These are phyloP conservation scores for Monilinia laxa DNA, from an alignment of 2,329 filamentous ascomycete species.

Conservation along the genomic window DNA sequence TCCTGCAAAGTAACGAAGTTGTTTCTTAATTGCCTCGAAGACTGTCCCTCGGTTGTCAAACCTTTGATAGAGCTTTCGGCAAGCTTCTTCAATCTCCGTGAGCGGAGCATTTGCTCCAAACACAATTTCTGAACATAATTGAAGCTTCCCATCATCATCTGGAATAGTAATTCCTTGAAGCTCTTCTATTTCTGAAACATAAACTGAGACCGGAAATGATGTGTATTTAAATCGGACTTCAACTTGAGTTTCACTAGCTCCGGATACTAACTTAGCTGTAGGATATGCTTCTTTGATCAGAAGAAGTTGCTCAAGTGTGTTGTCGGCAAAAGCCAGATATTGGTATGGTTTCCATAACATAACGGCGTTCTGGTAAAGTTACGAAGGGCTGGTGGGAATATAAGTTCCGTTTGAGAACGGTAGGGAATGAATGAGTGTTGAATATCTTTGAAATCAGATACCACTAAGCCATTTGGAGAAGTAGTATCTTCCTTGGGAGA, in stretches of 20 bases:
- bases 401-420: conserved; percentile 84
- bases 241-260: conserved; percentile 94
- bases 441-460: background rate
- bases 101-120: conserved; percentile 87
- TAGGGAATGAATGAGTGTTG: conserved; percentile 72
- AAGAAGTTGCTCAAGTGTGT: conserved; percentile 75
- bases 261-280: conserved; percentile 85
- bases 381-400: conserved; percentile 81
- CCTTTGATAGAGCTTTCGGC: conserved; percentile 31
- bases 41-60: conserved; percentile 66
- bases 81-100: conserved; percentile 76
- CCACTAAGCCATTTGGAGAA: too few relatives aligned
- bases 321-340: conserved; percentile 85
- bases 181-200: conserved; percentile 86
- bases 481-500: conserved; percentile 69
- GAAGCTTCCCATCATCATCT: conserved; percentile 68
- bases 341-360: conserved; percentile 89
- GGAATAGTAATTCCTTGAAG: conserved; percentile 76
- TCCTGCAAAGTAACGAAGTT: conserved; percentile 90
- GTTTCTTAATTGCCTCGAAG: conserved; percentile 78
- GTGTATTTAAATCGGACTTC: conserved; percentile 96
- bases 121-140: conserved; percentile 29
- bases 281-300: conserved; percentile 85
- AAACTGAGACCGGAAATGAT: conserved; percentile 84
- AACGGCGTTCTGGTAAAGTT: conserved; percentile 77